phyloP scores from a whole-genome alignment of 495 filamentous ascomycete genomes.

The Penicillium samsonianum region DNA sequence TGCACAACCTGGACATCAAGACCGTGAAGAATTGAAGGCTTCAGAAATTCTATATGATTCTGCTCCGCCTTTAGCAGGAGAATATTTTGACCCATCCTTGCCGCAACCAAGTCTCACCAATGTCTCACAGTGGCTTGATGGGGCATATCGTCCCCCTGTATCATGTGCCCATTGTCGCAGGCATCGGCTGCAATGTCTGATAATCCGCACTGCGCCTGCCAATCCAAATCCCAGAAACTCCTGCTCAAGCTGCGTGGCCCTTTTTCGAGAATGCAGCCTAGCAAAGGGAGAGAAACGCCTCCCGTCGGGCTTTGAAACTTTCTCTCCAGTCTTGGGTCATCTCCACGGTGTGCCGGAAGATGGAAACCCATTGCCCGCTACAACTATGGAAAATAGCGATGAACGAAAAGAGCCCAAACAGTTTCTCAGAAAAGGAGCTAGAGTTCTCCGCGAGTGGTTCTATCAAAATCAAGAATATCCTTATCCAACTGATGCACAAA shows the following conservation, averaged over 20 bases:
- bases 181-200: constrained; percentile 46
- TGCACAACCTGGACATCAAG: not conserved
- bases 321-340: constrained; percentile 44
- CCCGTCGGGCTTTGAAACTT: constrained; percentile 47
- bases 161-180: constrained; percentile 48
- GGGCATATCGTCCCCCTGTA: constrained; percentile 39
- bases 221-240: constrained; percentile 59
- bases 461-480: constrained; percentile 48
- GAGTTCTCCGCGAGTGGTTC: constrained; percentile 45
- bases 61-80: not conserved
- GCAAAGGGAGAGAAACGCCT: constrained; percentile 47
- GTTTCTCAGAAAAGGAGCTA: constrained; percentile 60
- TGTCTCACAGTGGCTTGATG: constrained; percentile 46
- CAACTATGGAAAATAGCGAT: not conserved
- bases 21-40: not conserved
- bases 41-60: not conserved
- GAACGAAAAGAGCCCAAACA: constrained; percentile 48
- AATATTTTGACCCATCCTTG: not conserved
- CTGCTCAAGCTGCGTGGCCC: constrained; percentile 76
- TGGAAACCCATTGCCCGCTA: constrained; percentile 13
- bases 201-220: constrained; percentile 44
- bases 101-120: constrained; percentile 21
- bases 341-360: constrained; percentile 45
- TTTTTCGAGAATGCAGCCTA: constrained; percentile 73
- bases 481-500: constrained; percentile 41